phyloP scores from a whole-genome alignment of 371 early-diverging fungal genomes.

The Choanephora cucurbitarum region DNA sequence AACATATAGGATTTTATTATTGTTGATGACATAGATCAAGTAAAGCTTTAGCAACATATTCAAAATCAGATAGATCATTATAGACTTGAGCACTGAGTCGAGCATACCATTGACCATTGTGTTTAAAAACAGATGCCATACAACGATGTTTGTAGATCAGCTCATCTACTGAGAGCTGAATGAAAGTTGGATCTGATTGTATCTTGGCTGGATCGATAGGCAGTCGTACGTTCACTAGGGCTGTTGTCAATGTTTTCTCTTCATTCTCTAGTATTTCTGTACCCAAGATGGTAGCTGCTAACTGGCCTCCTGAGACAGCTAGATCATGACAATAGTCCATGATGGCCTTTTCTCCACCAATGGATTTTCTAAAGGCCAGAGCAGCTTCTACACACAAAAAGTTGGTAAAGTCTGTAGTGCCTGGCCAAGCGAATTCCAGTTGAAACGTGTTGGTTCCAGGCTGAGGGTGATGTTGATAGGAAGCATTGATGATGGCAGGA shows the following conservation, averaged over 20 bases:
- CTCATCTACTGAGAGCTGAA: slow-evolving; percentile 31
- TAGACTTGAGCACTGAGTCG: slow-evolving; percentile 67
- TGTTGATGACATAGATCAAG: slow-evolving; percentile 3
- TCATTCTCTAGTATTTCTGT: slow-evolving; percentile 59
- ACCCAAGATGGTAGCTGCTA: slow-evolving; percentile 57
- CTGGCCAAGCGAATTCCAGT: slow-evolving; percentile 42
- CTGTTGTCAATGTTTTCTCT: slow-evolving; percentile 37
- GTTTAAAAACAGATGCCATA: slow-evolving; percentile 47
- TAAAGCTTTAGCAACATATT: slow-evolving; percentile 38
- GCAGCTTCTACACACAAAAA: slow-evolving; percentile 54
- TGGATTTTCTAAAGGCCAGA: slow-evolving; percentile 49
- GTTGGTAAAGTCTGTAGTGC: slow-evolving; percentile 36
- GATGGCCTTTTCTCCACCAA: slow-evolving; percentile 61
- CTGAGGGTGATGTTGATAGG: slow-evolving; percentile 36
- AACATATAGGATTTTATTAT: slow-evolving; percentile 4
- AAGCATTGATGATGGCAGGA: slow-evolving; percentile 52
- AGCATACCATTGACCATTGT: slow-evolving; percentile 50
- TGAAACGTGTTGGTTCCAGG: slow-evolving; percentile 29
- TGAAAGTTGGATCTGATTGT: slow-evolving; percentile 21
- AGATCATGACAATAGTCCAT: slow-evolving; percentile 55
- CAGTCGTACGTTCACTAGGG: slow-evolving; percentile 65
- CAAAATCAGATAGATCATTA: slow-evolving; percentile 54
- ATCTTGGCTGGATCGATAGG: slow-evolving; percentile 48
- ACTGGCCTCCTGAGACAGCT: slow-evolving; percentile 59
- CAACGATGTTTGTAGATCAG: slow-evolving; percentile 46